These are phyloP conservation scores for Encephalitozoon hellem DNA, from an alignment of 371 early-diverging fungal genomes.

Conservation along the genomic window DNA sequence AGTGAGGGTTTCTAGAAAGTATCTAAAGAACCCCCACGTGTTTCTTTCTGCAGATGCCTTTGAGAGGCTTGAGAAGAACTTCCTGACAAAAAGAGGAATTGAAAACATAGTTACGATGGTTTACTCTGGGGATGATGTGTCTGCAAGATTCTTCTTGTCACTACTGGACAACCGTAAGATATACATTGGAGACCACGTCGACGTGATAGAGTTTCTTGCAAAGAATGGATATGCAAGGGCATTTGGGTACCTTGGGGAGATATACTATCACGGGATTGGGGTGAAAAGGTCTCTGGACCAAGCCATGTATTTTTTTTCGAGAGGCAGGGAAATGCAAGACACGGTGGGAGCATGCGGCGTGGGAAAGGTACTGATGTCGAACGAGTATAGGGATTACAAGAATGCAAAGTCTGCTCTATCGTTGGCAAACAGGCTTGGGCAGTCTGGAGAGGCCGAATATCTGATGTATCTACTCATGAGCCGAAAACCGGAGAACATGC, in stretches of 20 bases:
- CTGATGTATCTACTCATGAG: constrained; percentile 33
- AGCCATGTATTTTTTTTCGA: constrained; percentile 57
- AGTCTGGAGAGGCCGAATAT: constrained; percentile 45
- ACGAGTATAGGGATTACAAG: constrained; percentile 20
- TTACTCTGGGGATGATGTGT: constrained; percentile 24
- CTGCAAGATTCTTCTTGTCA: constrained; percentile 42
- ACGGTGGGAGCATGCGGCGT: constrained; percentile 53
- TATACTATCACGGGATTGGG: constrained; percentile 58
- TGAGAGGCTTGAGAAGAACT: neutral
- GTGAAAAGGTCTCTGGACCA: constrained; percentile 40
- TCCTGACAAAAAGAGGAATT: neutral
- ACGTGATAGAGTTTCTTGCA: constrained; percentile 37
- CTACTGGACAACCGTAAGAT: constrained; percentile 46
- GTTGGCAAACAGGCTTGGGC: constrained; percentile 27
- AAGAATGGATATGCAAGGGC: constrained; percentile 42
- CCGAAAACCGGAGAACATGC: constrained; percentile 13
- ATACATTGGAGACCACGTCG: constrained; percentile 19
- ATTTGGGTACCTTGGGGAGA: constrained; percentile 55
- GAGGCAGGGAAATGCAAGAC: constrained; percentile 46
- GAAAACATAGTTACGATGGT: constrained; percentile 27
- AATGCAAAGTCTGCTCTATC: constrained; percentile 42
- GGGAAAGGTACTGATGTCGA: constrained; percentile 44
- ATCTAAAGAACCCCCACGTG: neutral
- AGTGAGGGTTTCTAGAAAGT: neutral
- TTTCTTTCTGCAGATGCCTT: neutral